phyloP scores from a whole-genome alignment of 2,329 filamentous ascomycete genomes.

The Capronia epimyces region DNA sequence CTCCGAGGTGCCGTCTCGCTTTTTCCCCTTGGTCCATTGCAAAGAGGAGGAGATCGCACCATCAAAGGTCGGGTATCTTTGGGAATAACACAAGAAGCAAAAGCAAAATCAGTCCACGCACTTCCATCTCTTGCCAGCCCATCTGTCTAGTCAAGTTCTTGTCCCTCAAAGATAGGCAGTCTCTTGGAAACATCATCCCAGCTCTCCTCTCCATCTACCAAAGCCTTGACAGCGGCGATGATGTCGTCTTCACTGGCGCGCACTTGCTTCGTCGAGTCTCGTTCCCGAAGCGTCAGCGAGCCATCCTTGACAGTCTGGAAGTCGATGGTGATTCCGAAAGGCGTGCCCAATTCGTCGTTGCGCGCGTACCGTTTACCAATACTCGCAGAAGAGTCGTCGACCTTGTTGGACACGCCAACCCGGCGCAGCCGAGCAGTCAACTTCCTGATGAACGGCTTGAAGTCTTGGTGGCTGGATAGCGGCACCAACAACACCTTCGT shows the following conservation, averaged over 20 bases:
- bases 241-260: slow-evolving; percentile 77
- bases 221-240: slow-evolving; percentile 62
- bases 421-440: slow-evolving; percentile 71
- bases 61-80: slow-evolving; percentile 24
- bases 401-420: slow-evolving; percentile 71
- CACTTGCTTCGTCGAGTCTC: slow-evolving; percentile 86
- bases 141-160: slow-evolving; percentile 49
- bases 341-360: slow-evolving; percentile 93
- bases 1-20: slow-evolving; percentile 22
- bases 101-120: slow-evolving; percentile 1
- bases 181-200: slow-evolving; percentile 69
- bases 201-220: slow-evolving; percentile 58
- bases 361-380: slow-evolving; percentile 93
- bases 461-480: slow-evolving; percentile 72
- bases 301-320: slow-evolving; percentile 90
- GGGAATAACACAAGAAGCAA: slow-evolving; percentile 4
- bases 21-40: slow-evolving; percentile 3
- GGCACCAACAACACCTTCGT: slow-evolving; percentile 93
- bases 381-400: slow-evolving; percentile 84
- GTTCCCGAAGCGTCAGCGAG: slow-evolving; percentile 80
- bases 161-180: slow-evolving; percentile 77
- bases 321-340: slow-evolving; percentile 88
- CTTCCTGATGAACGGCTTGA: slow-evolving; percentile 68
- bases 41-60: slow-evolving; percentile 23
- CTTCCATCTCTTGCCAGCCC: neutral